Base-by-base conservation (phyloP, 2,329 filamentous ascomycete genomes). In the Fusarium mundagurra region DNA sequence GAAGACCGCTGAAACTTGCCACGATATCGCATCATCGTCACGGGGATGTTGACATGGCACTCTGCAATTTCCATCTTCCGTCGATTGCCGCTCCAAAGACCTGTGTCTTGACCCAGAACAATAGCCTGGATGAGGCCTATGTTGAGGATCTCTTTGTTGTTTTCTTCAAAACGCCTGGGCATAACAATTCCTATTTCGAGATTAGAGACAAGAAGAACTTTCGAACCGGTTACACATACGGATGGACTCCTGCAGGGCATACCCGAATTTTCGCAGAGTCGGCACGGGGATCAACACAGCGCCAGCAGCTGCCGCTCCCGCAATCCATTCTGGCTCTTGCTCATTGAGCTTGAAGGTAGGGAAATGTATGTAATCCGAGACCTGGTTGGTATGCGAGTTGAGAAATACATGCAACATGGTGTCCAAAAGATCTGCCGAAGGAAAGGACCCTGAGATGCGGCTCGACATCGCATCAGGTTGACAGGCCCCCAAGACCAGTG, bases 351-450 rank as follows among this genome's bases (percentile, higher is more conserved):
- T 86, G 44, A 92, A 88, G 0, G 89, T 89, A 3, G 89, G 86
- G 51, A 89, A 86, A 80, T 93, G 91, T 64, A 93, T 87, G 84
- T 87, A 92, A 51, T 86, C 84, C 53, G 88, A 89, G 0, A 90
- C 85, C 67, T 90, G 85, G 53, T 89, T 86, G 33, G 85, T 82
- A 48, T 91, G 88, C 4, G 86, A 85, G 2, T 88, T 87, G 27
- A 92, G 81, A 69, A 89, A 92, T 69, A 89, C 87, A 67, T 92
- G 88, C 18, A 91, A 84, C 63, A 92, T 83, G 16, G 87, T 89
- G 73, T 92, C 90, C 68, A 92, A 83, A 6, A 90, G 80, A 29
- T 89, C 87, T 24, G 89, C 85, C 3, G 89, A 90, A 1, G 90
- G 90, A 71, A 93, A 93, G 0, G 90, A 91, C 3, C 86, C 88